Evolutionary conservation across 148 eudicot species (phyloP).

Genomic region (Silene latifolia): DNA sequence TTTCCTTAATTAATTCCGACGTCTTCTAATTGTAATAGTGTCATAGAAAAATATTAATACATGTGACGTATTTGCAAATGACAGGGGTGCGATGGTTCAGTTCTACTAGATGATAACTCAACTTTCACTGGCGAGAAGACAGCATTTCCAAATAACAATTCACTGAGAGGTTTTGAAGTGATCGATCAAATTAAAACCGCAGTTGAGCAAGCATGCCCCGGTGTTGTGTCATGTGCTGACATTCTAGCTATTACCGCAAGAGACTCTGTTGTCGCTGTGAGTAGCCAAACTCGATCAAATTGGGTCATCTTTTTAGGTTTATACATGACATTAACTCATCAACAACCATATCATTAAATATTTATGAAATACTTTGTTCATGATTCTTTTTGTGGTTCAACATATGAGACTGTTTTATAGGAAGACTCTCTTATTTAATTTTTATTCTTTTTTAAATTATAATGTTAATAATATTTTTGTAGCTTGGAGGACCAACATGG

Average conservation of each 20-base stretch:
- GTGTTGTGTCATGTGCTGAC: constrained; percentile 51
- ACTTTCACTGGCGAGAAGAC: constrained; percentile 39
- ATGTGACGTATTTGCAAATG: no score
- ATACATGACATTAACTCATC: no score
- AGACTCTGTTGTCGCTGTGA: constrained; percentile 34
- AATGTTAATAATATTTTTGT: background rate
- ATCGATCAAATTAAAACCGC: constrained; percentile 36
- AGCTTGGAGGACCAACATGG: constrained; percentile 47
- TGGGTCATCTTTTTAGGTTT: background rate
- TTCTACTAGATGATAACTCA: constrained; percentile 40
- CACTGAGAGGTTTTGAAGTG: constrained; percentile 40
- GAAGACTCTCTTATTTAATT: no score
- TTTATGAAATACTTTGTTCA: no score
- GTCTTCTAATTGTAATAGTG: background rate
- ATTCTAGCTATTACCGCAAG: constrained; percentile 44
- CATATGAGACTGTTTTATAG: no score
- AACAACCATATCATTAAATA: no score
- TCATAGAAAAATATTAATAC: background rate
- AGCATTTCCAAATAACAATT: constrained; percentile 30
- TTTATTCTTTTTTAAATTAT: no score
- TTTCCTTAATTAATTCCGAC: background rate
- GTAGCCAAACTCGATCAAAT: background rate
- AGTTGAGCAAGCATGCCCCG: constrained; percentile 36
- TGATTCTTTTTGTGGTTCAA: no score
- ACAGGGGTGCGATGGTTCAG: constrained; percentile 47